A percentile compares a stretch with the other conserved stretches of the same genome.
These are phyloP conservation scores for Tephrocybe sp. DNA, from an alignment of 768 basidiomycete genomes.

Conservation along the genomic window DNA sequence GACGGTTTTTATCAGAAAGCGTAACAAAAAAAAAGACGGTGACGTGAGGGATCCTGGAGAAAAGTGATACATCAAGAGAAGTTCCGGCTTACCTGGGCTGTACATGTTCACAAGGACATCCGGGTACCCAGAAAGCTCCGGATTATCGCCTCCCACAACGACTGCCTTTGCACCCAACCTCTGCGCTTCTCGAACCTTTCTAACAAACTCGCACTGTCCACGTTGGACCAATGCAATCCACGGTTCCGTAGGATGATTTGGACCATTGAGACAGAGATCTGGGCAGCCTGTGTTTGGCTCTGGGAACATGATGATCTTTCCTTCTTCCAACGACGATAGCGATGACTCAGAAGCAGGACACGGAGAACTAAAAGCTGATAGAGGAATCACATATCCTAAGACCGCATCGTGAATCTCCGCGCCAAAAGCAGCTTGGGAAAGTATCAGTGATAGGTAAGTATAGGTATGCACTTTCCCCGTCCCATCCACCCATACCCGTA, in stretches of 20 bases:
- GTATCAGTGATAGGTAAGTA: no score
- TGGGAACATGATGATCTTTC: slow-evolving; percentile 18
- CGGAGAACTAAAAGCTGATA: slow-evolving; percentile 58
- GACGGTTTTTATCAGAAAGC: no score
- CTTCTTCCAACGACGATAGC: neutral
- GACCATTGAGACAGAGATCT: slow-evolving; percentile 55
- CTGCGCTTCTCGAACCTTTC: slow-evolving; percentile 77
- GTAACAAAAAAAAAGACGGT: neutral
- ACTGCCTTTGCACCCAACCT: slow-evolving; percentile 80
- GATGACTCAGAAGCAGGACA: slow-evolving; percentile 36
- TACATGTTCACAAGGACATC: slow-evolving; percentile 89
- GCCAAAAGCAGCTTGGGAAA: slow-evolving; percentile 63
- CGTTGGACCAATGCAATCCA: slow-evolving; percentile 94
- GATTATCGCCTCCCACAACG: slow-evolving; percentile 86
- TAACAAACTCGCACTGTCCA: slow-evolving; percentile 87
- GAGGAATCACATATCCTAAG: slow-evolving; percentile 68
- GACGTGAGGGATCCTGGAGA: neutral
- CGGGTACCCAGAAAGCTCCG: slow-evolving; percentile 60
- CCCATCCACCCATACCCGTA: no score
- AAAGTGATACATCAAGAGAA: slow-evolving; percentile 3
- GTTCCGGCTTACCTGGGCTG: slow-evolving; percentile 63
- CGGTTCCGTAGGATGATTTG: slow-evolving; percentile 59
- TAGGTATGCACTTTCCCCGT: no score
- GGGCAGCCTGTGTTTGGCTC: slow-evolving; percentile 64
- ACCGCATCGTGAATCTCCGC: slow-evolving; percentile 65